These are phyloP conservation scores for Tulasnella sp. DNA, from an alignment of 768 basidiomycete genomes.

Conservation along the genomic window DNA sequence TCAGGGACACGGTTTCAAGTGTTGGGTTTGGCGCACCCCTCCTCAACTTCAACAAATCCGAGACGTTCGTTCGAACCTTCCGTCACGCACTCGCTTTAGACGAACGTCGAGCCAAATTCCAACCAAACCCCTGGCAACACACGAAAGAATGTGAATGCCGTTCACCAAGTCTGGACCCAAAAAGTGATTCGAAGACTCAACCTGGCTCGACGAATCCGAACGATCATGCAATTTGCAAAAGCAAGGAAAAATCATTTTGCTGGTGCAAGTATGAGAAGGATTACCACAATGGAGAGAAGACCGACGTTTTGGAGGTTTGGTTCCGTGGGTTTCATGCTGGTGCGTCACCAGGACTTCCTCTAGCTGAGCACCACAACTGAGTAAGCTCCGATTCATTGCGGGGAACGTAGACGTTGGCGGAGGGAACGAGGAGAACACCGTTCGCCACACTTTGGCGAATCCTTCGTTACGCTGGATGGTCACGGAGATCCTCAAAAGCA, in stretches of 20 bases:
- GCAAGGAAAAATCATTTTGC: too few species aligned
- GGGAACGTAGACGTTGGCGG: constrained; percentile 19
- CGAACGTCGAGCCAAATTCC: constrained; percentile 22
- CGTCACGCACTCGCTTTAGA: constrained; percentile 24
- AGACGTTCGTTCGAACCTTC: constrained; percentile 25
- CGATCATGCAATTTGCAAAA: neutral
- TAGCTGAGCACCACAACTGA: neutral
- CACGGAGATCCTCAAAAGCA: constrained; percentile 27
- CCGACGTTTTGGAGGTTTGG: constrained; percentile 22
- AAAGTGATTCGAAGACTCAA: neutral
- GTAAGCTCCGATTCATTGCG: neutral
- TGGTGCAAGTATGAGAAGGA: neutral
- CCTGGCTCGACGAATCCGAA: too few species aligned
- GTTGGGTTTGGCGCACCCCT: constrained; percentile 23
- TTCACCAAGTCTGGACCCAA: too few species aligned
- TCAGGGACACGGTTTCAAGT: constrained; percentile 25
- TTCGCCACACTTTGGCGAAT: neutral
- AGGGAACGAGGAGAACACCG: constrained; percentile 12
- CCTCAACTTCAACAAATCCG: constrained; percentile 25
- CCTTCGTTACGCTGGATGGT: constrained; percentile 24
- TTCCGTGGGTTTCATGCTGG: constrained; percentile 19
- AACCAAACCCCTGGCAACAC: constrained; percentile 18
- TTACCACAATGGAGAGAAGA: neutral
- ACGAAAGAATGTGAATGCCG: neutral
- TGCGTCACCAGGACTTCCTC: constrained; percentile 35